Percentiles rank a stretch among this genome's conserved stretches.
Conservation (phyloP, 2,329 filamentous ascomycete genomes). For the Calonectria crousiana region DNA sequence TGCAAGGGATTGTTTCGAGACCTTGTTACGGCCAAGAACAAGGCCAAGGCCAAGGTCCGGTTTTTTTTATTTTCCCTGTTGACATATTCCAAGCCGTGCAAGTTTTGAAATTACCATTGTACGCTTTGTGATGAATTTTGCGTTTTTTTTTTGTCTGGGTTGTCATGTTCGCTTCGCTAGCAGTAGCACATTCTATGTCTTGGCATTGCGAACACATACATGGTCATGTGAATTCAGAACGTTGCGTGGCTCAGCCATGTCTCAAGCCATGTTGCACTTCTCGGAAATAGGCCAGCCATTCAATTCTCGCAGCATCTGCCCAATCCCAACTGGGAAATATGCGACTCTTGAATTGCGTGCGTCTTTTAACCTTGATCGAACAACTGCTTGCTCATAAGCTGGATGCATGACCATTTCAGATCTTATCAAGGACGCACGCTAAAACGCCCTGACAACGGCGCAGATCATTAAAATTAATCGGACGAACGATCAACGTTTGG, state of each 20-base stretch:
- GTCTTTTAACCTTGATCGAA: too few species aligned
- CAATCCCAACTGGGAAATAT: background rate
- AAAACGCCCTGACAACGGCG: background rate
- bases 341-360: background rate
- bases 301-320: too few species aligned
- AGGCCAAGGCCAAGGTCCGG: background rate
- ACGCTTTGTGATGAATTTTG: background rate
- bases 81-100: background rate
- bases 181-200: background rate
- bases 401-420: background rate
- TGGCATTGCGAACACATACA: background rate
- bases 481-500: slow-evolving; percentile 4
- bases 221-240: background rate
- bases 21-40: background rate
- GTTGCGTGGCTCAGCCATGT: slow-evolving; percentile 3
- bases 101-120: background rate
- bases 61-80: background rate
- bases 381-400: background rate
- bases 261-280: background rate
- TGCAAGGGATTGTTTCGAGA: background rate
- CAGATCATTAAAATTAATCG: background rate
- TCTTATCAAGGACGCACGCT: background rate
- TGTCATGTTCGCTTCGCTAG: background rate
- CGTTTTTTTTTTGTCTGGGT: background rate
- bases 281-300: background rate